A percentile compares a stretch with the other conserved stretches of the same genome.
These are phyloP conservation scores for Nannizziopsis arthrosporioides DNA, from an alignment of 2,329 filamentous ascomycete species.

Conservation along the genomic window DNA sequence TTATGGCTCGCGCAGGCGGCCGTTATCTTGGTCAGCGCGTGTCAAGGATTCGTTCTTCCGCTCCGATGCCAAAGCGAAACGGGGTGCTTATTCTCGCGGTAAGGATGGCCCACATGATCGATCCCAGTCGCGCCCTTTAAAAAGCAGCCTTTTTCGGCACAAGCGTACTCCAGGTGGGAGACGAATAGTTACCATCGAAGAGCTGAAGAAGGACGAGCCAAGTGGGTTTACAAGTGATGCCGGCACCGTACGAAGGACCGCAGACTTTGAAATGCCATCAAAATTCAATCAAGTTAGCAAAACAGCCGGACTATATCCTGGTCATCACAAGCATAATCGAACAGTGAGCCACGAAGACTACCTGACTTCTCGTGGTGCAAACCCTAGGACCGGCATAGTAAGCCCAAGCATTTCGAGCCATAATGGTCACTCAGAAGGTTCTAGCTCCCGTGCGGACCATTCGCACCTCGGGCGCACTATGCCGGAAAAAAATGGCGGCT, in stretches of 20 bases:
- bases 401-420: conserved; percentile 25
- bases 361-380: conserved; percentile 25
- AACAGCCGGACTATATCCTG: background rate
- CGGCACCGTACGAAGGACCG: conserved; percentile 14
- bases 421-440: conserved; percentile 16
- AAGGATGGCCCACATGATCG: background rate
- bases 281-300: background rate
- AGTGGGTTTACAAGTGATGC: conserved; percentile 10
- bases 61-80: conserved; percentile 1
- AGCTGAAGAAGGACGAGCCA: conserved; percentile 1
- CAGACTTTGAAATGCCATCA: background rate
- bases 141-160: background rate
- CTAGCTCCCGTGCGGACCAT: conserved; percentile 15
- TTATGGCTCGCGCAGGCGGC: conserved; percentile 3
- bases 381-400: conserved; percentile 28
- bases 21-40: conserved; percentile 15
- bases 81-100: background rate
- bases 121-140: background rate
- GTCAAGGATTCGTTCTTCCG: conserved; percentile 9
- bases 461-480: conserved; percentile 11
- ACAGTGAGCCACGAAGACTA: conserved; percentile 25
- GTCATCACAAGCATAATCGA: conserved; percentile 4
- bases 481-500: conserved; percentile 23
- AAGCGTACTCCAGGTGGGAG: background rate
- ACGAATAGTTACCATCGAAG: conserved; percentile 14